These are phyloP conservation scores for Darksidea phi DNA, from an alignment of 495 filamentous ascomycete genomes.

Conservation along the genomic window DNA sequence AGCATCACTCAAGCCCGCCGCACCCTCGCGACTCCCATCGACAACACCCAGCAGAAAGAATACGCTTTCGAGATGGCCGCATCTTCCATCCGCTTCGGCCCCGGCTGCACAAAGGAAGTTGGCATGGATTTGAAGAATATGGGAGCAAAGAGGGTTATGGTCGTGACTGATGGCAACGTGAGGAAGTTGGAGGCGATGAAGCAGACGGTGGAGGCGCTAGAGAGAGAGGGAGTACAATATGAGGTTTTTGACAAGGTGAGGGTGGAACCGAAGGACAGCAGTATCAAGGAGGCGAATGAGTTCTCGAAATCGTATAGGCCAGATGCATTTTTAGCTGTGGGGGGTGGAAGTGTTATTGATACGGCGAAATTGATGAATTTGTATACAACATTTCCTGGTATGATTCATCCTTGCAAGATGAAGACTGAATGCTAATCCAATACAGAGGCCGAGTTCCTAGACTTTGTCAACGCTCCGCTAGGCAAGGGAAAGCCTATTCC, in stretches of 20 bases:
- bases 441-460: slow-evolving; percentile 78
- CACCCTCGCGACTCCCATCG: slow-evolving; percentile 70
- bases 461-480: slow-evolving; percentile 95
- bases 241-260: slow-evolving; percentile 73
- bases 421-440: slow-evolving; percentile 4
- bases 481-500: slow-evolving; percentile 83
- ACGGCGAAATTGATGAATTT: slow-evolving; percentile 98
- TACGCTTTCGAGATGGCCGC: slow-evolving; percentile 99
- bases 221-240: slow-evolving; percentile 72
- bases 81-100: slow-evolving; percentile 88
- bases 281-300: slow-evolving; percentile 80
- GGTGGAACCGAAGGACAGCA: slow-evolving; percentile 91
- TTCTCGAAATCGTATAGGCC: slow-evolving; percentile 75
- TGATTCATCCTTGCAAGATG: not conserved
- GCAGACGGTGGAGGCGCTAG: slow-evolving; percentile 74
- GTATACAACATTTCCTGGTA: slow-evolving; percentile 72
- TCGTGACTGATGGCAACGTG: slow-evolving; percentile 86
- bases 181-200: slow-evolving; percentile 78
- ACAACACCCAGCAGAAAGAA: slow-evolving; percentile 74
- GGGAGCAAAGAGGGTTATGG: slow-evolving; percentile 77
- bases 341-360: slow-evolving; percentile 76
- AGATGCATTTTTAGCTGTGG: slow-evolving; percentile 90
- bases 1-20: slow-evolving; percentile 57
- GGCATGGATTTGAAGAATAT: slow-evolving; percentile 98
- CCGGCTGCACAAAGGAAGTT: slow-evolving; percentile 92